phyloP scores from a whole-genome alignment of 768 basidiomycete genomes.

The Rubroboletus satanas region DNA sequence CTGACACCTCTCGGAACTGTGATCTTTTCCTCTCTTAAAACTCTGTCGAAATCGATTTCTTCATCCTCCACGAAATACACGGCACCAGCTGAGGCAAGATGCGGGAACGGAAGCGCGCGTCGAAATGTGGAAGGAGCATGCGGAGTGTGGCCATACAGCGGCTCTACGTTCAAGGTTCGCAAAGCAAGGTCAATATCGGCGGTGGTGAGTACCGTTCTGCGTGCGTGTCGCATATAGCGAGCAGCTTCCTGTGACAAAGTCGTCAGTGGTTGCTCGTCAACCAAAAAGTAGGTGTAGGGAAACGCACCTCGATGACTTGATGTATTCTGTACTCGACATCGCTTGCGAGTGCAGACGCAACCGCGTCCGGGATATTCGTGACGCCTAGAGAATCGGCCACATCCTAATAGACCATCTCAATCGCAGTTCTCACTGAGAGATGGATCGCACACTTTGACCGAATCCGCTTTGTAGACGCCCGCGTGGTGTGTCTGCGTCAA shows the following conservation, averaged over 20 bases:
- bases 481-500: slow-evolving; percentile 47
- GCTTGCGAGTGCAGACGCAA: slow-evolving; percentile 83
- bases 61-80: slow-evolving; percentile 96
- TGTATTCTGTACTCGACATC: slow-evolving; percentile 97
- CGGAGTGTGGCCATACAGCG: slow-evolving; percentile 65
- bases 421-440: slow-evolving; percentile 8
- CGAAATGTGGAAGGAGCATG: slow-evolving; percentile 36
- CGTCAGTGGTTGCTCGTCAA: not conserved
- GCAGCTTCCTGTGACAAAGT: slow-evolving; percentile 67
- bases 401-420: slow-evolving; percentile 51
- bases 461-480: slow-evolving; percentile 61
- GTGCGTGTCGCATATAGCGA: slow-evolving; percentile 93
- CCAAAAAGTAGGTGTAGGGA: not conserved
- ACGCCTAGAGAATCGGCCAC: slow-evolving; percentile 86
- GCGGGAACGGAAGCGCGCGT: slow-evolving; percentile 45
- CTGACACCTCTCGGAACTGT: slow-evolving; percentile 73
- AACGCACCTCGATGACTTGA: slow-evolving; percentile 82
- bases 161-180: slow-evolving; percentile 93
- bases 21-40: slow-evolving; percentile 83
- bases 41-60: slow-evolving; percentile 93
- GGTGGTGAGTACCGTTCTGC: slow-evolving; percentile 84
- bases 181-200: slow-evolving; percentile 92
- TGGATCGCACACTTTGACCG: slow-evolving; percentile 49
- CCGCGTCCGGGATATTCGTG: slow-evolving; percentile 65
- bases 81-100: slow-evolving; percentile 50